Evolutionary conservation across 176 grass and related monocot species (phyloP).

Genomic region (Otatea glauca): DNA sequence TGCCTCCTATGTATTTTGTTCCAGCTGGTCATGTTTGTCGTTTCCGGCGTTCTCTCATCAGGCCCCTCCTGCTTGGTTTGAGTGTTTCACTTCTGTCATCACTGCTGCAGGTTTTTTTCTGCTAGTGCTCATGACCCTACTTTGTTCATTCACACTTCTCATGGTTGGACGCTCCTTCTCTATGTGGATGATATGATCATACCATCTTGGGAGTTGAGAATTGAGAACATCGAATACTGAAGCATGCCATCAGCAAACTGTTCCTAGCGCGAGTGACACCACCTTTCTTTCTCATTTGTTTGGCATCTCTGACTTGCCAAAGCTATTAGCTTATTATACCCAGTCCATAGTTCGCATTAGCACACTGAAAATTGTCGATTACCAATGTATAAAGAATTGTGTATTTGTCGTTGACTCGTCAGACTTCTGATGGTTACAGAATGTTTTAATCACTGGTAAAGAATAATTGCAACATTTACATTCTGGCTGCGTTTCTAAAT

Average conservation of each 20-base stretch:
- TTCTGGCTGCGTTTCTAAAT: background rate
- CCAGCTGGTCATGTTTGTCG: too few relatives aligned
- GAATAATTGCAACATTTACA: background rate
- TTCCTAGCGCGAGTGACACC: background rate
- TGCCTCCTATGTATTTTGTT: too few relatives aligned
- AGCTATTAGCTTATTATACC: background rate
- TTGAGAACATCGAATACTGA: background rate
- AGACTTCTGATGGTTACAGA: background rate
- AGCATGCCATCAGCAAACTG: background rate
- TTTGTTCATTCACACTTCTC: too few relatives aligned
- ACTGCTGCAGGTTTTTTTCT: too few relatives aligned
- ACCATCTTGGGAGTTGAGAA: background rate
- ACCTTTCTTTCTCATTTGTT: background rate
- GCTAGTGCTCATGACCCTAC: too few relatives aligned
- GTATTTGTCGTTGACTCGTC: background rate
- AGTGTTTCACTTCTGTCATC: too few relatives aligned
- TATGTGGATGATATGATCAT: too few relatives aligned
- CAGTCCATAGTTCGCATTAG: background rate
- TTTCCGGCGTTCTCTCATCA: too few relatives aligned
- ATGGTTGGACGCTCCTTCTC: too few relatives aligned
- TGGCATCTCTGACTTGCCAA: background rate
- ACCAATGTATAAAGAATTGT: background rate
- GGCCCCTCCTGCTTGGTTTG: too few relatives aligned
- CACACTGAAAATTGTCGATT: background rate
- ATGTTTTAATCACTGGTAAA: background rate